phyloP scores from a whole-genome alignment of 306 rosid species.

The Cucumis cinereus region DNA sequence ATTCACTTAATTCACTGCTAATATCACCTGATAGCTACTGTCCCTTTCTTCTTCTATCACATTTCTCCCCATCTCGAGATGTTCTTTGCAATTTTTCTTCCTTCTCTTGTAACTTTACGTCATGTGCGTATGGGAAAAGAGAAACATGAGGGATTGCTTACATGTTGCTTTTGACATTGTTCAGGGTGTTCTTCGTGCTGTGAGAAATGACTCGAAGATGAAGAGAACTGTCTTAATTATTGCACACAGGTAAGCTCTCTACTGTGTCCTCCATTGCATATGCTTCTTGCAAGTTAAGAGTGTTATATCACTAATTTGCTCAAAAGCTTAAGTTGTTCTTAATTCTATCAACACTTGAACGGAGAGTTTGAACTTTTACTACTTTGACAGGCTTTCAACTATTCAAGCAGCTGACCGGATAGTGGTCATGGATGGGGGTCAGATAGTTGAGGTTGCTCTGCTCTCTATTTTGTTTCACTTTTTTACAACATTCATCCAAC shows the following conservation, averaged over 20 bases:
- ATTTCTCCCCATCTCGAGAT: neutral
- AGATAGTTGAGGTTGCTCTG: constrained; percentile 64
- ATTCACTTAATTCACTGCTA: neutral
- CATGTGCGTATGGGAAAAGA: neutral
- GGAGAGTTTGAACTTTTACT: neutral
- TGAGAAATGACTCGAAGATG: constrained; percentile 43
- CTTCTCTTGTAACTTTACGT: neutral
- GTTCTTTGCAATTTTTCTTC: neutral
- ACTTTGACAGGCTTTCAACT: constrained; percentile 70
- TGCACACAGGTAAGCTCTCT: constrained; percentile 65
- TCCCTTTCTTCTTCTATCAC: neutral
- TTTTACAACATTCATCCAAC: neutral
- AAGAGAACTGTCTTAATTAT: constrained; percentile 78
- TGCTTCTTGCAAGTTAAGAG: neutral
- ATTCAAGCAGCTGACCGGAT: constrained; percentile 93
- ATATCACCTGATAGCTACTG: neutral
- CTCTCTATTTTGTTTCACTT: neutral
- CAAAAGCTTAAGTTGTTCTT: no score
- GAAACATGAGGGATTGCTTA: constrained; percentile 6
- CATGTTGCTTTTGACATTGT: constrained; percentile 16
- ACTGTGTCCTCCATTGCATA: neutral
- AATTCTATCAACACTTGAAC: no score
- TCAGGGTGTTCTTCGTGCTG: constrained; percentile 80
- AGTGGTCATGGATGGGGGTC: constrained; percentile 83
- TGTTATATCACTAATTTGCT: no score